Conservation (phyloP, 169 alveolate species). For the Theileria orientalis region DNA sequence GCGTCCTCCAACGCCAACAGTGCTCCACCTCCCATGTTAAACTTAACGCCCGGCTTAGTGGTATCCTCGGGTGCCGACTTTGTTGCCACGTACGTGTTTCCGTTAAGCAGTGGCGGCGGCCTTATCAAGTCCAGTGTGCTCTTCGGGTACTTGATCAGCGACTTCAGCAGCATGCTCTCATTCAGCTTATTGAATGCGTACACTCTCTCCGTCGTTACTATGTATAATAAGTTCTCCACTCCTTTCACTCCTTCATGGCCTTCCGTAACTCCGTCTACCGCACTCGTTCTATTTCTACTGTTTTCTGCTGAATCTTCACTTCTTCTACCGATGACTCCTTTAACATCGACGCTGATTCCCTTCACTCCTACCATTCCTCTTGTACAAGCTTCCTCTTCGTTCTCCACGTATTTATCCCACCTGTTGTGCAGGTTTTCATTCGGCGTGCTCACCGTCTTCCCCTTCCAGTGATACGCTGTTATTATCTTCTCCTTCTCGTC, state of each 20-base stretch:
- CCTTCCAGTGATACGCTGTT: neutral
- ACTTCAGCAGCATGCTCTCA: neutral
- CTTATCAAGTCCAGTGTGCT: neutral
- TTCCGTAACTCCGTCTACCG: too few relatives aligned
- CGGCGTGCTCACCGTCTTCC: neutral
- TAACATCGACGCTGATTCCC: neutral
- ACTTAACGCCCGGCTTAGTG: neutral
- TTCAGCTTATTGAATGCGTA: neutral
- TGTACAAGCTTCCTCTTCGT: neutral
- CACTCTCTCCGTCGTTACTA: slow-evolving; percentile 3
- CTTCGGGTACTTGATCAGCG: slow-evolving; percentile 13
- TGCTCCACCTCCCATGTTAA: neutral
- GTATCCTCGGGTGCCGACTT: too few relatives aligned
- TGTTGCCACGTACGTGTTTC: too few relatives aligned
- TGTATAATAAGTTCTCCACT: too few relatives aligned
- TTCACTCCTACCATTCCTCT: too few relatives aligned
- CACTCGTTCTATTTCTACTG: neutral
- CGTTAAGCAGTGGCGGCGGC: slow-evolving; percentile 8
- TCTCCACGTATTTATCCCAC: neutral
- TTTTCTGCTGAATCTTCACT: neutral
- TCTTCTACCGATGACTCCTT: neutral
- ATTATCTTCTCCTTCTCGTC: slow-evolving; percentile 36
- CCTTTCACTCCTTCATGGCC: too few relatives aligned
- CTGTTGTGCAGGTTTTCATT: neutral
- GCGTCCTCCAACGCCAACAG: neutral